Evolutionary conservation across 163 green algal genomes (phyloP).

Genomic region (Smithsoniella earleae): DNA sequence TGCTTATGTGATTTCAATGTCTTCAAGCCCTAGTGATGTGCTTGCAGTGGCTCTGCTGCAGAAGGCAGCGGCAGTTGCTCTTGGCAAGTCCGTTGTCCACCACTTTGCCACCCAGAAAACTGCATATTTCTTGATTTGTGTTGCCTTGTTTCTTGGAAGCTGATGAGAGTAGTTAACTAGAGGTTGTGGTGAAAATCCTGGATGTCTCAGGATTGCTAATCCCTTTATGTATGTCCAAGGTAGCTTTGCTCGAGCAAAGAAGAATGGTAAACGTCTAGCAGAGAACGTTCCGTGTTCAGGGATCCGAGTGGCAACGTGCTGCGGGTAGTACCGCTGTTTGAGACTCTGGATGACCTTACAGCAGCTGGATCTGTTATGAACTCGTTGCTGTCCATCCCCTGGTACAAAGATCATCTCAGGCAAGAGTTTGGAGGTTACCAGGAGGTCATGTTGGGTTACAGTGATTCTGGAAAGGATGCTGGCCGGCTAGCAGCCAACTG

Average conservation of each 20-base stretch:
- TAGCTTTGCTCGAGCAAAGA: too few species aligned
- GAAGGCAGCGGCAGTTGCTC: constrained; percentile 61
- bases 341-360: constrained; percentile 78
- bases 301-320: constrained; percentile 47
- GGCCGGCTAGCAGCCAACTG: constrained; percentile 76
- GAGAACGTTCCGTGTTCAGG: background rate
- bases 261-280: too few species aligned
- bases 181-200: too few species aligned
- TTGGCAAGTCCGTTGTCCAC: constrained; percentile 29
- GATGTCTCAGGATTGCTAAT: too few species aligned
- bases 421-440: constrained; percentile 27
- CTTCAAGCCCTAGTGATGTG: constrained; percentile 65
- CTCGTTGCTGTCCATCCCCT: constrained; percentile 47
- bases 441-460: constrained; percentile 89
- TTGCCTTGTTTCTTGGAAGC: too few species aligned
- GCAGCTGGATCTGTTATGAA: constrained; percentile 43
- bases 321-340: constrained; percentile 83
- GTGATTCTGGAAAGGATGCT: constrained; percentile 86
- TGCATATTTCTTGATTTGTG: too few species aligned
- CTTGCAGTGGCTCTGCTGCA: constrained; percentile 85
- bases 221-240: too few species aligned
- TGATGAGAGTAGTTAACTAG: too few species aligned
- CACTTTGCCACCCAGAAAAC: too few species aligned
- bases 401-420: constrained; percentile 68
- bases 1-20: constrained; percentile 86